Percentiles rank a stretch among this genome's conserved stretches.
These are phyloP conservation scores for Lentinula aciculospora DNA, from an alignment of 768 basidiomycete genomes.

Conservation along the genomic window DNA sequence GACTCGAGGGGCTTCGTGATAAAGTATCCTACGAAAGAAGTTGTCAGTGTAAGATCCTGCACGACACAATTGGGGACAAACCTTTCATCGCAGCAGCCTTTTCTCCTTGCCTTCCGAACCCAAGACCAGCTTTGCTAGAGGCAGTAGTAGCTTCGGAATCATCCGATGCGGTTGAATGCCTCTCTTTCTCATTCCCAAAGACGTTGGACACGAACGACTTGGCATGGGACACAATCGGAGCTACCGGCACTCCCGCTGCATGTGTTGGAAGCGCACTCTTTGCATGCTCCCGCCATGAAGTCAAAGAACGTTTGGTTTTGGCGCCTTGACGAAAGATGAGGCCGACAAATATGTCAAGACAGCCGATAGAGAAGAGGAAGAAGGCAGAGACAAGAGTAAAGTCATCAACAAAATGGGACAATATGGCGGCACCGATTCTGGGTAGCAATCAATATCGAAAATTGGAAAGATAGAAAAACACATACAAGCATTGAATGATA, in stretches of 20 bases:
- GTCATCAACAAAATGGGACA: conserved; percentile 73
- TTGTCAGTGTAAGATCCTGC: conserved; percentile 2
- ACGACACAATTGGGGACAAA: conserved; percentile 19
- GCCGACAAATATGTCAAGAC: conserved; percentile 76
- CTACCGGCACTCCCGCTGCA: conserved; percentile 21
- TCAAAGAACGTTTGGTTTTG: conserved; percentile 62
- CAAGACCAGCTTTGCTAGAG: conserved; percentile 42
- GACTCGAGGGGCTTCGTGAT: conserved; percentile 55
- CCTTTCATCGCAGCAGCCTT: conserved; percentile 69
- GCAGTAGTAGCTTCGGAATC: conserved; percentile 4
- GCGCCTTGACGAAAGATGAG: conserved; percentile 70
- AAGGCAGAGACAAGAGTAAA: conserved; percentile 87
- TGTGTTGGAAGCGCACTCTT: conserved; percentile 53
- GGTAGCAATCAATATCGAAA: not conserved
- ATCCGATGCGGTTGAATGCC: conserved; percentile 4
- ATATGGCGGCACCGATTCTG: conserved; percentile 63
- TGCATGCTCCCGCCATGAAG: conserved; percentile 55
- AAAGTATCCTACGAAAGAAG: conserved; percentile 37
- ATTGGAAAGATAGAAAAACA: conserved; percentile 8
- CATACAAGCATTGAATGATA: conserved; percentile 79
- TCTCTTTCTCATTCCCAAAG: conserved; percentile 17
- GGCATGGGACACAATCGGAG: conserved; percentile 28
- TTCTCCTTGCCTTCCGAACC: conserved; percentile 80
- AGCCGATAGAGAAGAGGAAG: conserved; percentile 79
- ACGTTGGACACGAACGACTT: conserved; percentile 26